Evolutionary conservation across 179 eudicot genomes (phyloP).

Genomic region (Nepenthes alata): DNA sequence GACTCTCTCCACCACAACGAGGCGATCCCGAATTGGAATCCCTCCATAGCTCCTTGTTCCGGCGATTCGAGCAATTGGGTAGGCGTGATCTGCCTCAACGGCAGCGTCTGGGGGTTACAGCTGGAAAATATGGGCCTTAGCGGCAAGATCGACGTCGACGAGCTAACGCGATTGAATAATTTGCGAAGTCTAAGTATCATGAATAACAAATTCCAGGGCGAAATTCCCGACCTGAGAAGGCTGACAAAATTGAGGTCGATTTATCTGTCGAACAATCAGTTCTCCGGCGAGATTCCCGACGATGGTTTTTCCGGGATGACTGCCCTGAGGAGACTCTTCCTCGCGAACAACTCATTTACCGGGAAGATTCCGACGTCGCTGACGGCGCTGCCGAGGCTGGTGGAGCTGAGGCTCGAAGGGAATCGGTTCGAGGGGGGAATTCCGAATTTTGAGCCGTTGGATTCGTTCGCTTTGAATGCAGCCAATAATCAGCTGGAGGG

Average conservation of each 20-base stretch:
- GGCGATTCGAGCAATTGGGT: conserved; percentile 25
- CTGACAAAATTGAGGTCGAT: conserved; percentile 25
- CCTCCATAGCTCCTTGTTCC: conserved; percentile 14
- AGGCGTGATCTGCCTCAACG: conserved; percentile 33
- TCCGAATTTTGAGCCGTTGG: conserved; percentile 33
- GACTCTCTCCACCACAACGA: conserved; percentile 25
- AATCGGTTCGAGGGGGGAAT: conserved; percentile 42
- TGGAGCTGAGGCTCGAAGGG: conserved; percentile 32
- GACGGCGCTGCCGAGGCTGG: conserved; percentile 28
- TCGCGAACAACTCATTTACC: conserved; percentile 34
- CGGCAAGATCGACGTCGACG: conserved; percentile 32
- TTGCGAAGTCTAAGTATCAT: conserved; percentile 39
- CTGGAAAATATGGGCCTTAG: conserved; percentile 45
- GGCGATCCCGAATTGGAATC: conserved; percentile 31
- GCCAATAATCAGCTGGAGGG: conserved; percentile 48
- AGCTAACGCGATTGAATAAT: conserved; percentile 19
- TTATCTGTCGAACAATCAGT: conserved; percentile 37
- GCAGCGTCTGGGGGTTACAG: conserved; percentile 20
- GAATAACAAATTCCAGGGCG: conserved; percentile 46
- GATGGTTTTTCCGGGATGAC: conserved; percentile 44
- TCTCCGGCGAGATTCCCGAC: conserved; percentile 37
- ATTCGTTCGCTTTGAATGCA: conserved; percentile 19
- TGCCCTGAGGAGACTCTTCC: conserved; percentile 31
- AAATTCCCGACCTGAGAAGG: conserved; percentile 30
- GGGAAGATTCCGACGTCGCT: conserved; percentile 54